Conservation (phyloP, 2,329 filamentous ascomycete species). For the Fusarium hainanense region DNA sequence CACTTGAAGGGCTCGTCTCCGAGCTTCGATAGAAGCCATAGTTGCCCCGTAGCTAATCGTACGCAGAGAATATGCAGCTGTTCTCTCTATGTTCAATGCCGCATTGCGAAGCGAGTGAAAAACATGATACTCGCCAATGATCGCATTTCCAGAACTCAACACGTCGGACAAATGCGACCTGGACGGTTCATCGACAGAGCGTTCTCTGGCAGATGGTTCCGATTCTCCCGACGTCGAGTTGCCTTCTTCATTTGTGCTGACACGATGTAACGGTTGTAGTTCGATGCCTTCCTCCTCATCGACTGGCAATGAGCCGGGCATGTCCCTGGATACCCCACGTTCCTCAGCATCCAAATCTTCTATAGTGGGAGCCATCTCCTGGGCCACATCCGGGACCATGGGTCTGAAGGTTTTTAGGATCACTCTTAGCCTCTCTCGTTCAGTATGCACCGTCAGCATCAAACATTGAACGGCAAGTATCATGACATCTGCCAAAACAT, state of each 20-base stretch:
- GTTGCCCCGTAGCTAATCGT: conserved; percentile 66
- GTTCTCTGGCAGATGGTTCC: conserved; percentile 44
- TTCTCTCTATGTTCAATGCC: conserved; percentile 58
- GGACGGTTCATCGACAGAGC: conserved; percentile 45
- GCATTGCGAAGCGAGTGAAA: conserved; percentile 61
- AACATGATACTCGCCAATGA: conserved; percentile 66
- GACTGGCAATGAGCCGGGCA: conserved; percentile 49
- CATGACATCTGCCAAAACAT: conserved; percentile 66
- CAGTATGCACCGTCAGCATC: conserved; percentile 72
- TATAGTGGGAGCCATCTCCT: conserved; percentile 47
- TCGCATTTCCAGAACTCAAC: conserved; percentile 65
- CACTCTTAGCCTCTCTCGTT: conserved; percentile 67
- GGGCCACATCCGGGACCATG: conserved; percentile 47
- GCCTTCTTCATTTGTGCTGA: conserved; percentile 40
- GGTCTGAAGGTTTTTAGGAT: conserved; percentile 56
- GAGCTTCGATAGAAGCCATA: conserved; percentile 62
- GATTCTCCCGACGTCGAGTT: conserved; percentile 45
- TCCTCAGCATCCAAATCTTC: conserved; percentile 69
- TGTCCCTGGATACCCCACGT: conserved; percentile 60
- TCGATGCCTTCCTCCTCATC: conserved; percentile 59
- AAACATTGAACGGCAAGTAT: conserved; percentile 69
- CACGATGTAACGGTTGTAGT: conserved; percentile 52
- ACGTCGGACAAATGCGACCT: conserved; percentile 59
- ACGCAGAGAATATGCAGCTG: conserved; percentile 63
- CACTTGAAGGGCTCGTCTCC: conserved; percentile 49